A percentile compares a stretch with the other conserved stretches of the same genome.
Conservation (phyloP, 169 alveolate species). For the Blepharisma undulans region DNA sequence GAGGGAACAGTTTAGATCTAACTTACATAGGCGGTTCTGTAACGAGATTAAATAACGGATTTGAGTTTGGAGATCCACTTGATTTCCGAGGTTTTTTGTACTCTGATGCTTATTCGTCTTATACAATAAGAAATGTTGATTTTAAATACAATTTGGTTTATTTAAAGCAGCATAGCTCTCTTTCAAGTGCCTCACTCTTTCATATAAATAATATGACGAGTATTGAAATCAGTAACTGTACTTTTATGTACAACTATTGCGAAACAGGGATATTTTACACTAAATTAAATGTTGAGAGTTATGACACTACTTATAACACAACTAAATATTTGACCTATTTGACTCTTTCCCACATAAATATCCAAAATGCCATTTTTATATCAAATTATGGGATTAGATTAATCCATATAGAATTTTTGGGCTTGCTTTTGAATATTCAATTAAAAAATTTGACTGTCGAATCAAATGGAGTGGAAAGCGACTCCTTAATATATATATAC, state of each 20-base stretch:
- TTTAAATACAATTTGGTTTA: background rate
- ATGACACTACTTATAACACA: background rate
- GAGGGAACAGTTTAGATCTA: too few relatives aligned
- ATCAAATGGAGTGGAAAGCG: background rate
- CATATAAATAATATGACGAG: too few relatives aligned
- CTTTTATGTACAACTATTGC: background rate
- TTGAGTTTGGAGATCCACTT: background rate
- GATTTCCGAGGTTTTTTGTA: background rate
- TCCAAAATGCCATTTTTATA: background rate
- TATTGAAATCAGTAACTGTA: background rate
- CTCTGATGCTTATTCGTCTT: too few relatives aligned
- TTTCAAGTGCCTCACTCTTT: background rate
- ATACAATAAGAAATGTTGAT: background rate
- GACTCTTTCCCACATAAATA: background rate
- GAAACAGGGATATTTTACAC: background rate
- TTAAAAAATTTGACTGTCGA: background rate
- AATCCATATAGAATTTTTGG: background rate
- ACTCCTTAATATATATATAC: background rate
- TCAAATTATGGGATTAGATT: background rate
- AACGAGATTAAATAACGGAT: background rate
- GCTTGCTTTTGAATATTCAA: too few relatives aligned
- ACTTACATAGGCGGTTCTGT: background rate
- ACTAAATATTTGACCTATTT: background rate
- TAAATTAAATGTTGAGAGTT: background rate
- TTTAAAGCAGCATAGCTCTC: background rate